Base-by-base conservation (phyloP, 805 yeast genomes). In the Saturnispora zaruensis region DNA sequence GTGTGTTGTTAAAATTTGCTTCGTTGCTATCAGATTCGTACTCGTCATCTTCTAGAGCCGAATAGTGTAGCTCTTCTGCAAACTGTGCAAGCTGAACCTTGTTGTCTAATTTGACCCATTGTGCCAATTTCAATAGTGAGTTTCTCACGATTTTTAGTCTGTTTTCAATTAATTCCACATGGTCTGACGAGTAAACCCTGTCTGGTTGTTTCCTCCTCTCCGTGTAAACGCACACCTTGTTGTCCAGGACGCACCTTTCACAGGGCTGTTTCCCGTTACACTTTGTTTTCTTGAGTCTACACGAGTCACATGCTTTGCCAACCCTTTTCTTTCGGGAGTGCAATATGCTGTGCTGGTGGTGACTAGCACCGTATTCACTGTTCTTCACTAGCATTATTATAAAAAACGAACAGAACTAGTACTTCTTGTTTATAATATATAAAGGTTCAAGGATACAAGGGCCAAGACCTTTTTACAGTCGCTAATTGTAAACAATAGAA, bases 211-310 rank as follows among this genome's bases (percentile, higher is more conserved):
- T 75, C 59, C 72, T 75, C 58, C 79, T 71, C 53, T 79, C 82
- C 2, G 80, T 74, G 58, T 77, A 79, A 2, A 78, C 74, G 60
- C 85, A 79, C 30, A 79, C 70, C 59, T 77, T 78, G 62, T 79
- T 79, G 55, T 78, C 82, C 7, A 69, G 65, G 7, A 69, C 60
- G 58, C 85, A 79, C 49, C 77, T 70, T 34, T 73, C 72, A 56
- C 85, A 79, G 0, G 85, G 84, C 54, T 76, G 76, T 45, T 72
- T 71, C 20, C 85, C 85, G 51, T 78, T 79, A 60, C 85, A 79
- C 54, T 79, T 79, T 5, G 83, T 79, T 64, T 79, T 79, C 58
- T 79, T 79, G 50, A 79, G 69, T 41, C 85, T 67, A 60, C 85
- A 79, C 47, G 76, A 73, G 58, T 79, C 84, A 55, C 85, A 79